These are phyloP conservation scores for Parmelia sp. DNA, from an alignment of 495 filamentous ascomycete genomes.

Conservation along the genomic window DNA sequence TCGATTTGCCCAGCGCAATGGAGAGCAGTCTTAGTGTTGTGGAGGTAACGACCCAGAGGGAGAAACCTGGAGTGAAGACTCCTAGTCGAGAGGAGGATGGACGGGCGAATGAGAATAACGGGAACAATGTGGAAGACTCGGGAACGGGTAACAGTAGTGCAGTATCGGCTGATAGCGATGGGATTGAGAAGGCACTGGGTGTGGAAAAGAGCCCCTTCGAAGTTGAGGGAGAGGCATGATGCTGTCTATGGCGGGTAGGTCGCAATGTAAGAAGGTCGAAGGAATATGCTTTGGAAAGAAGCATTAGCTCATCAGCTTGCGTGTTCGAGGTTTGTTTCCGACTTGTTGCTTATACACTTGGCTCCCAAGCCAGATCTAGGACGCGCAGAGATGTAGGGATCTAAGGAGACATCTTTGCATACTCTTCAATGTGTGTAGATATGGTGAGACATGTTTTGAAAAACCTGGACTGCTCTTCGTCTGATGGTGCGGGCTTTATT, in stretches of 20 bases:
- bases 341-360: neutral
- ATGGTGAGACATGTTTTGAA: neutral
- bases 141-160: neutral
- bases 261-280: neutral
- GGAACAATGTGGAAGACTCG: neutral
- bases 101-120: constrained; percentile 6
- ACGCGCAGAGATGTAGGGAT: neutral
- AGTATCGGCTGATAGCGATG: neutral
- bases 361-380: neutral
- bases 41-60: constrained; percentile 70
- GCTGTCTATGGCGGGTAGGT: neutral
- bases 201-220: constrained; percentile 27
- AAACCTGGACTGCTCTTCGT: neutral
- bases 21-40: constrained; percentile 58
- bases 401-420: neutral
- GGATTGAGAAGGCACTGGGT: neutral
- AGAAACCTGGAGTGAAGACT: constrained; percentile 80
- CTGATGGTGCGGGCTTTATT: neutral
- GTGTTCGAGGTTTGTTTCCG: neutral
- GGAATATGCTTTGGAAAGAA: neutral
- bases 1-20: constrained; percentile 43
- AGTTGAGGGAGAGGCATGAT: constrained; percentile 26
- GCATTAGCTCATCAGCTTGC: neutral
- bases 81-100: constrained; percentile 49
- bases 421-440: neutral